phyloP scores from a whole-genome alignment of 345 rosid genomes.

The Noccaea bulbosa region DNA sequence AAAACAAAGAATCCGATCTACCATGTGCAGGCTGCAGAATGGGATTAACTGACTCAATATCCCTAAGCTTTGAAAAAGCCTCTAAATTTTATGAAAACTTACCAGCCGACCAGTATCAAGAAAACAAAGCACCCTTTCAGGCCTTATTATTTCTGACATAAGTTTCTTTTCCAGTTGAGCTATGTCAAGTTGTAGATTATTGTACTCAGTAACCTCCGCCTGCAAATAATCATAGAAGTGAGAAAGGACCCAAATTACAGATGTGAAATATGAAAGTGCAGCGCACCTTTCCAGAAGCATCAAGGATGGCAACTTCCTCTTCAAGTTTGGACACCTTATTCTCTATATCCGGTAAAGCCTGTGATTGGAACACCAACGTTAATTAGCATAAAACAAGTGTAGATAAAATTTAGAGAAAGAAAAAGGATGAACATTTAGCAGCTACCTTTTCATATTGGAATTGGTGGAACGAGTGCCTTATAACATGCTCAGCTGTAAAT shows the following conservation, averaged over 20 bases:
- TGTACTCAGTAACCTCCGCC: constrained; percentile 91
- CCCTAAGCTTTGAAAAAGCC: constrained; percentile 9
- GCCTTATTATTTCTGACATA: constrained; percentile 90
- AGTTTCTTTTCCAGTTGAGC: constrained; percentile 88
- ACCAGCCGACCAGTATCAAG: constrained; percentile 96
- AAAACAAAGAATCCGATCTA: neutral
- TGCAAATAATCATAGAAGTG: constrained; percentile 42
- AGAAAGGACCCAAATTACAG: constrained; percentile 19
- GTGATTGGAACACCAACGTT: constrained; percentile 29
- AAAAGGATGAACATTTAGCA: constrained; percentile 17
- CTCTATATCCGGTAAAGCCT: constrained; percentile 93
- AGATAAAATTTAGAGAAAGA: constrained; percentile 2
- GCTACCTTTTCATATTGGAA: constrained; percentile 96
- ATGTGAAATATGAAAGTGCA: constrained; percentile 20
- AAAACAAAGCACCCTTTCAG: constrained; percentile 90
- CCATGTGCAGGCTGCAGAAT: constrained; percentile 7
- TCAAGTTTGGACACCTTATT: constrained; percentile 80
- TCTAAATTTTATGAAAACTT: constrained; percentile 45
- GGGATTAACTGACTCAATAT: constrained; percentile 4
- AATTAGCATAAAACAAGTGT: constrained; percentile 25
- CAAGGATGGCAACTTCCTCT: constrained; percentile 85
- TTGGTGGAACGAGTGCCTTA: constrained; percentile 94
- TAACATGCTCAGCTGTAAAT: constrained; percentile 96
- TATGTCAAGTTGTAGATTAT: constrained; percentile 82
- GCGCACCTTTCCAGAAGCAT: constrained; percentile 90